Percentiles rank a stretch among this genome's conserved stretches.
Conservation (phyloP, 768 basidiomycete genomes). For the Coprinellus micaceus region DNA sequence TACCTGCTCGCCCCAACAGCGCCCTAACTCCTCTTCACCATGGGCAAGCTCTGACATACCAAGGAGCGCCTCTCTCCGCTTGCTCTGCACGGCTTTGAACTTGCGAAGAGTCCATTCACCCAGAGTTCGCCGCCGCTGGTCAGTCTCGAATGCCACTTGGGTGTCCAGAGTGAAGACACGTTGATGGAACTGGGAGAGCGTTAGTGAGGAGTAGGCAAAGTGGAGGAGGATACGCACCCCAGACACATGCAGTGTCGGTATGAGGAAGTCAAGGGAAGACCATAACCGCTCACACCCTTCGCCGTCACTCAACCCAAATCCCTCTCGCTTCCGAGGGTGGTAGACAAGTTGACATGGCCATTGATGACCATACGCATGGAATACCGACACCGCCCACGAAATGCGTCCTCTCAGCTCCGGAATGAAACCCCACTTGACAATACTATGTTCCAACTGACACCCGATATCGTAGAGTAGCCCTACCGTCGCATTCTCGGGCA, state of each 20-base stretch:
- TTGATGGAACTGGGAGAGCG: not conserved
- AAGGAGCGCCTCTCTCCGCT: not conserved
- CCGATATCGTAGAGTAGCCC: conserved; percentile 30
- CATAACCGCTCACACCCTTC: conserved; percentile 34
- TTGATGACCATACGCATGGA: conserved; percentile 35
- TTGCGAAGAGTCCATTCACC: not conserved
- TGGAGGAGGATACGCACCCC: conserved; percentile 19
- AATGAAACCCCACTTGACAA: conserved; percentile 17
- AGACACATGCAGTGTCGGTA: conserved; percentile 1
- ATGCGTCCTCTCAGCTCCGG: conserved; percentile 18
- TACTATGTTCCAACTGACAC: conserved; percentile 28
- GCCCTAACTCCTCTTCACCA: conserved; percentile 20
- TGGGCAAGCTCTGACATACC: not conserved
- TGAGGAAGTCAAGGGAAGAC: conserved; percentile 21
- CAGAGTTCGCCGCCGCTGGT: not conserved
- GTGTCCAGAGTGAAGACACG: not conserved
- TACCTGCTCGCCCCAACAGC: conserved; percentile 18
- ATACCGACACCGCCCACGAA: conserved; percentile 25
- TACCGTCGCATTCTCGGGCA: conserved; percentile 28
- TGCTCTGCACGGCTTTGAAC: not conserved
- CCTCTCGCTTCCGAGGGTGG: conserved; percentile 24
- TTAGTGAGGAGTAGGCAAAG: not conserved
- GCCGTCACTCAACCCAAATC: conserved; percentile 29
- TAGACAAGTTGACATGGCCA: conserved; percentile 32
- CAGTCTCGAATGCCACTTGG: not conserved